Conservation (phyloP, 1,284 basidiomycete species). For the Porodaedalea pini region DNA sequence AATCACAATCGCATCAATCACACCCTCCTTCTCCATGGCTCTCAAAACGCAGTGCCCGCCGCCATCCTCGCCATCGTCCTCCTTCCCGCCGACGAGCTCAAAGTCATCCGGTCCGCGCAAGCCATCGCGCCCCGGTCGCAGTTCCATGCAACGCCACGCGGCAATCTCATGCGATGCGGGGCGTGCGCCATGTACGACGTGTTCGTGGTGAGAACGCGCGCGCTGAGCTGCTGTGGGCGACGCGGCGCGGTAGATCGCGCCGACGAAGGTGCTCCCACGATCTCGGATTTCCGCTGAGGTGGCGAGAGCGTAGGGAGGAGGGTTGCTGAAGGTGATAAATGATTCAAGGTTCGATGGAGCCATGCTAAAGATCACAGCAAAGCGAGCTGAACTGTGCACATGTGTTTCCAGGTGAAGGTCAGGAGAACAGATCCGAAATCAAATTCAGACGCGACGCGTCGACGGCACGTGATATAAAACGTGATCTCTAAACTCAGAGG, state of each 20-base stretch:
- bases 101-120: conserved; percentile 67
- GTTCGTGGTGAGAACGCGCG: conserved; percentile 46
- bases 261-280: conserved; percentile 65
- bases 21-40: conserved; percentile 66
- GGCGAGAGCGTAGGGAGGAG: conserved; percentile 47
- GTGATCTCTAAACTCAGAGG: too few relatives aligned
- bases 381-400: too few relatives aligned
- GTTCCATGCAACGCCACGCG: conserved; percentile 72
- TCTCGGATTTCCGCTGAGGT: conserved; percentile 71
- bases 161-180: conserved; percentile 67
- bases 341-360: conserved; percentile 42
- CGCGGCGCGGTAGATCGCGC: conserved; percentile 51
- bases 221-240: conserved; percentile 46
- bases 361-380: neutral
- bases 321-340: conserved; percentile 47
- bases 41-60: conserved; percentile 61
- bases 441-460: too few relatives aligned
- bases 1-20: conserved; percentile 62
- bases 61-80: conserved; percentile 72
- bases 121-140: conserved; percentile 64
- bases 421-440: too few relatives aligned
- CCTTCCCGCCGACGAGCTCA: conserved; percentile 52
- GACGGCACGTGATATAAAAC: too few relatives aligned
- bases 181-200: conserved; percentile 49
- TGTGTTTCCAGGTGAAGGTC: too few relatives aligned